Evolutionary conservation across 1,284 basidiomycete species (phyloP).

Genomic region (Schizophyllum amplum): DNA sequence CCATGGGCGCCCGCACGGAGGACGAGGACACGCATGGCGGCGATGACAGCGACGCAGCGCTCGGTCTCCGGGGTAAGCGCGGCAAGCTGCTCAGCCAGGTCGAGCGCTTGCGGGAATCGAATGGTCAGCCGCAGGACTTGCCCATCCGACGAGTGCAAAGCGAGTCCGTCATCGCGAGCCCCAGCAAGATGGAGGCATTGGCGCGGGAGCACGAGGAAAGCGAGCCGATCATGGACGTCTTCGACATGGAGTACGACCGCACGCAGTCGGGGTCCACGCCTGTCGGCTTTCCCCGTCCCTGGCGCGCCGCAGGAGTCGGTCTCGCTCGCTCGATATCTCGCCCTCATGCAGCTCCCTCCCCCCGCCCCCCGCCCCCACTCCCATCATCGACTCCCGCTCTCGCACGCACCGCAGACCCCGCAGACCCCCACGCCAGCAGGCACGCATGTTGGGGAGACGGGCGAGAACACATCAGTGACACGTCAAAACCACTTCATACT

Average conservation of each 20-base stretch:
- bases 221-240: slow-evolving; percentile 28
- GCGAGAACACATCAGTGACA: slow-evolving; percentile 33
- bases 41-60: slow-evolving; percentile 23
- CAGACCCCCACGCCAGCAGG: too few relatives aligned
- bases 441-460: not conserved
- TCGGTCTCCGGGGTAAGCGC: slow-evolving; percentile 22
- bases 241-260: slow-evolving; percentile 40
- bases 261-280: slow-evolving; percentile 13
- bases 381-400: slow-evolving; percentile 20
- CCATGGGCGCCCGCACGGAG: slow-evolving; percentile 41
- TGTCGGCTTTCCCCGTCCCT: slow-evolving; percentile 25
- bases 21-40: slow-evolving; percentile 35
- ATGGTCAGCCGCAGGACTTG: slow-evolving; percentile 21
- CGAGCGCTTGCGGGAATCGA: slow-evolving; percentile 29
- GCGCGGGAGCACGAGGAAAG: slow-evolving; percentile 19
- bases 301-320: slow-evolving; percentile 45
- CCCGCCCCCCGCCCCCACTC: slow-evolving; percentile 16
- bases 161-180: slow-evolving; percentile 38
- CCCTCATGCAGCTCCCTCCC: slow-evolving; percentile 10
- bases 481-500: slow-evolving; percentile 97
- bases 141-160: slow-evolving; percentile 55
- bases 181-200: slow-evolving; percentile 24
- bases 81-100: slow-evolving; percentile 28
- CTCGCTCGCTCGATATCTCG: slow-evolving; percentile 38
- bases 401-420: too few relatives aligned